Conservation (phyloP, 2,329 filamentous ascomycete species). For the Epichloe typhina region DNA sequence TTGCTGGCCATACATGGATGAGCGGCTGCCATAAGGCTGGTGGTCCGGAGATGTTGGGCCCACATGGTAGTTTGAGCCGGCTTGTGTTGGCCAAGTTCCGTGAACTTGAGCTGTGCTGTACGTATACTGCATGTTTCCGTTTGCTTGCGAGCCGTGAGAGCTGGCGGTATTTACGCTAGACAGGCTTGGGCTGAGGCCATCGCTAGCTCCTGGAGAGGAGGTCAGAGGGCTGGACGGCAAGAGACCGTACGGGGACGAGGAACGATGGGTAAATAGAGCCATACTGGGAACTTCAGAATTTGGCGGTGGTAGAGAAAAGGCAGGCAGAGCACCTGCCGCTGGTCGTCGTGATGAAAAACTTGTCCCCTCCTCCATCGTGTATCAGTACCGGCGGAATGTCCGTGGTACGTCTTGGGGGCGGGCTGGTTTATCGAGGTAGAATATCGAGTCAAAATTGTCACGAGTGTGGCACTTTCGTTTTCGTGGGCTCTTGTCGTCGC, state of each 20-base stretch:
- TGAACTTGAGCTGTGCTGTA: constrained; percentile 38
- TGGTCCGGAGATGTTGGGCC: constrained; percentile 27
- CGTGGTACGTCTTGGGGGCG: not conserved
- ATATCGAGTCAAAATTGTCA: not conserved
- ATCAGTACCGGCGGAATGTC: not conserved
- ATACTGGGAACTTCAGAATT: constrained; percentile 24
- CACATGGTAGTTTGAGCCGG: constrained; percentile 35
- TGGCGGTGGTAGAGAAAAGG: constrained; percentile 23
- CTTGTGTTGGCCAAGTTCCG: constrained; percentile 46
- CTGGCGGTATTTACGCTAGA: constrained; percentile 48
- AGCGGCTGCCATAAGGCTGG: constrained; percentile 15
- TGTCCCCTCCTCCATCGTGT: constrained; percentile 19
- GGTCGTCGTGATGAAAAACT: constrained; percentile 23
- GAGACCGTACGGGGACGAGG: constrained; percentile 15
- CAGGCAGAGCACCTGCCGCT: constrained; percentile 20
- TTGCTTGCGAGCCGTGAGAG: constrained; percentile 43
- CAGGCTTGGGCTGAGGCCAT: constrained; percentile 48
- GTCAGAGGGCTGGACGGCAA: constrained; percentile 19
- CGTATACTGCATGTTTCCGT: constrained; percentile 30
- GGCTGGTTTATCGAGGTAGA: not conserved
- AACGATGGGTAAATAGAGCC: constrained; percentile 11
- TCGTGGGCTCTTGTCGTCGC: not conserved
- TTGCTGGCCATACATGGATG: constrained; percentile 32
- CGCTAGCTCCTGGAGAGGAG: constrained; percentile 36
- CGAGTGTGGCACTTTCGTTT: not conserved